Evolutionary conservation across 441 rosid genomes (phyloP).

Genomic region (Capsella rubella): DNA sequence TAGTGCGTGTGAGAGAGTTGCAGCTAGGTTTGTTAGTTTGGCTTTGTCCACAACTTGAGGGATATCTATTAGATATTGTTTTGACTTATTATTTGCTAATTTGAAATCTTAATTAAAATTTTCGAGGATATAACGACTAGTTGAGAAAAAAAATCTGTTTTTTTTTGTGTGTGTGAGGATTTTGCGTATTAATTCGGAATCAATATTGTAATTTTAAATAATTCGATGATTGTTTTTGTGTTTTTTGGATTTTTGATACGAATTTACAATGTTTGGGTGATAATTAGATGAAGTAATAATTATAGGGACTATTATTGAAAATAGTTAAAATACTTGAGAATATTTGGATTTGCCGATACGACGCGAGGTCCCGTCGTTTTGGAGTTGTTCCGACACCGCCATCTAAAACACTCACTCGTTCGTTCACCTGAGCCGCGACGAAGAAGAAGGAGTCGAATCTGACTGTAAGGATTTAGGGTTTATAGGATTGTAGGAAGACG

Average conservation of each 20-base stretch:
- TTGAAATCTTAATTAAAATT: neutral
- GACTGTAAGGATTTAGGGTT: slow-evolving; percentile 26
- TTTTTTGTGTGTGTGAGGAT: neutral
- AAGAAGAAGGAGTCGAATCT: slow-evolving; percentile 23
- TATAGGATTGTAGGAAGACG: neutral
- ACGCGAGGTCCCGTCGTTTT: slow-evolving; percentile 31
- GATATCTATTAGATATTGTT: slow-evolving; percentile 10
- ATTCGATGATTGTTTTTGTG: neutral
- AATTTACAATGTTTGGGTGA: neutral
- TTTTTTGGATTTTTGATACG: neutral
- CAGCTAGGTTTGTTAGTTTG: slow-evolving; percentile 2
- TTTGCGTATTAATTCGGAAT: neutral
- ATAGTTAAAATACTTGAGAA: neutral
- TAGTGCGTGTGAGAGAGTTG: slow-evolving; percentile 3
- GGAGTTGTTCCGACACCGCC: neutral
- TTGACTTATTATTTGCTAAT: slow-evolving; percentile 26
- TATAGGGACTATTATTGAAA: neutral
- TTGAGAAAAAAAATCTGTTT: neutral
- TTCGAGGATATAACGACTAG: neutral
- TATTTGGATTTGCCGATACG: slow-evolving; percentile 25
- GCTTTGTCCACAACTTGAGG: slow-evolving; percentile 16
- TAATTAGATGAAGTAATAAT: neutral
- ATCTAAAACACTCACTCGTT: slow-evolving; percentile 4
- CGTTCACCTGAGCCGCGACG: slow-evolving; percentile 31
- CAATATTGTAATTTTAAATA: neutral